Evolutionary conservation across 1,284 basidiomycete species (phyloP).

Genomic region (Boletus coffeatus): DNA sequence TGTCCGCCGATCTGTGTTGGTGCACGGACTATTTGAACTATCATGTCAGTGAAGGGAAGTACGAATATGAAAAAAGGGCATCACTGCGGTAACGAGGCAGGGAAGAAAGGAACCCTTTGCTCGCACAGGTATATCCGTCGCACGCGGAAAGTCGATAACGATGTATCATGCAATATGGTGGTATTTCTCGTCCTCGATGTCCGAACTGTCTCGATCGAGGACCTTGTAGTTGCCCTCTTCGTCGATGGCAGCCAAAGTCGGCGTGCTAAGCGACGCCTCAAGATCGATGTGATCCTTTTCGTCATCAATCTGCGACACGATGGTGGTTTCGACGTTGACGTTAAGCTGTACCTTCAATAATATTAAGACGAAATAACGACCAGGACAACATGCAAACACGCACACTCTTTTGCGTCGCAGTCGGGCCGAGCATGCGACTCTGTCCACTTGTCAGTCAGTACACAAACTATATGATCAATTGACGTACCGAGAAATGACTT

Average conservation of each 20-base stretch:
- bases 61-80: neutral
- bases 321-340: slow-evolving; percentile 31
- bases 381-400: neutral
- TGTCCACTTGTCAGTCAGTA: slow-evolving; percentile 5
- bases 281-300: slow-evolving; percentile 21
- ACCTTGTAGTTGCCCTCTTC: slow-evolving; percentile 14
- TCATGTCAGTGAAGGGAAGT: slow-evolving; percentile 6
- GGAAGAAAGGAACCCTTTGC: neutral
- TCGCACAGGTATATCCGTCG: slow-evolving; percentile 13
- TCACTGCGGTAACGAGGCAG: neutral
- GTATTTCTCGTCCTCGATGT: slow-evolving; percentile 22
- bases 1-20: neutral
- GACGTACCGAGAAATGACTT: slow-evolving; percentile 24
- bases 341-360: slow-evolving; percentile 21
- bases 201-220: slow-evolving; percentile 22
- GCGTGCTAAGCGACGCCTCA: slow-evolving; percentile 14
- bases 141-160: neutral
- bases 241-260: slow-evolving; percentile 20
- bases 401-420: slow-evolving; percentile 20
- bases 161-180: slow-evolving; percentile 14
- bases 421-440: slow-evolving; percentile 24
- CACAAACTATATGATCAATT: no score
- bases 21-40: slow-evolving; percentile 1
- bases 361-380: neutral
- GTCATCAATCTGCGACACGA: slow-evolving; percentile 31